Evolutionary conservation across 2,329 filamentous ascomycete genomes (phyloP).

Genomic region (Diplodia mutila): DNA sequence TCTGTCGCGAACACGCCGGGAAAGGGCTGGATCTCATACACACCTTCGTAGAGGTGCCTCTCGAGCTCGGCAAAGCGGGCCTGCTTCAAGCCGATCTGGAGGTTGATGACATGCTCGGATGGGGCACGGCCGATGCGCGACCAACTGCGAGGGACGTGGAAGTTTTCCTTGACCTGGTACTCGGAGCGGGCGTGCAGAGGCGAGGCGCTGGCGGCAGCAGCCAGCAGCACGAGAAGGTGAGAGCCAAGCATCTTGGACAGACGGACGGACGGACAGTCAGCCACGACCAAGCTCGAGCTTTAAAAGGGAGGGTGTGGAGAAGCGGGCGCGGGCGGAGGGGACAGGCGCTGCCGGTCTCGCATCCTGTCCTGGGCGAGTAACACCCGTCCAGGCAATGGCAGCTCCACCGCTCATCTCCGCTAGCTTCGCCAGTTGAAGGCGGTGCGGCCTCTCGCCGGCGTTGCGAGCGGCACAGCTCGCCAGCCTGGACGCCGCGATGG

Average conservation of each 20-base stretch:
- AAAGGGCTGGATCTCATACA: background rate
- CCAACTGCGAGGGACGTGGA: slow-evolving; percentile 58
- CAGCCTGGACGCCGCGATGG: background rate
- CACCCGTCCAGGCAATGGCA: background rate
- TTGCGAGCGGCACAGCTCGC: background rate
- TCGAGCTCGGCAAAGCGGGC: slow-evolving; percentile 60
- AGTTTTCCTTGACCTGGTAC: slow-evolving; percentile 61
- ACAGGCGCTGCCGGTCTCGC: background rate
- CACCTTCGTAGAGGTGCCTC: slow-evolving; percentile 58
- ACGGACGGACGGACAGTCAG: background rate
- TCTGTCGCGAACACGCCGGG: no score
- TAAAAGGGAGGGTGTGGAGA: background rate
- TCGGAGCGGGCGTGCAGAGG: slow-evolving; percentile 39
- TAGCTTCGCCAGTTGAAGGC: background rate
- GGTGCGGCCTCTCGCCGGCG: background rate
- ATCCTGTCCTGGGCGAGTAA: background rate
- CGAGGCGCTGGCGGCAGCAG: slow-evolving; percentile 5
- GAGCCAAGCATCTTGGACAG: slow-evolving; percentile 20
- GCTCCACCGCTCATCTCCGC: slow-evolving; percentile 3
- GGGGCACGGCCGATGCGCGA: slow-evolving; percentile 52
- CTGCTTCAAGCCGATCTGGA: slow-evolving; percentile 64
- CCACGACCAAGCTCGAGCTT: background rate
- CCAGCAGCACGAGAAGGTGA: slow-evolving; percentile 14
- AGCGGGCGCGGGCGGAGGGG: background rate
- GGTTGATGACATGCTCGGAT: slow-evolving; percentile 53